phyloP scores from a whole-genome alignment of 1,284 basidiomycete species.

The Tylopilus sp. region DNA sequence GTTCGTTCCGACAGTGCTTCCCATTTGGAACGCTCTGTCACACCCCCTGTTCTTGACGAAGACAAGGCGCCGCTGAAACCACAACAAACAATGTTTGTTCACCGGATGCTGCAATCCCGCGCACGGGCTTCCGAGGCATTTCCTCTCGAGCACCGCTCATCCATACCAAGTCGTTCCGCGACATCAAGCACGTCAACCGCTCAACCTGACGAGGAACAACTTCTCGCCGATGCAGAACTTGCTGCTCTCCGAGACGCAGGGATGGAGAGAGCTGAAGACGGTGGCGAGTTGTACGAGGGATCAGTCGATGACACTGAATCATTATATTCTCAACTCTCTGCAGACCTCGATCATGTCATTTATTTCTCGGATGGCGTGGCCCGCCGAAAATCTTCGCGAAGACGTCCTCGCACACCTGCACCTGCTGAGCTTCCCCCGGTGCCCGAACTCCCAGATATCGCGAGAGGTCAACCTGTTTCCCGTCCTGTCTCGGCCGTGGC shows the following conservation, averaged over 20 bases:
- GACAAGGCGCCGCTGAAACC: slow-evolving; percentile 3
- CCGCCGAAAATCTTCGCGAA: slow-evolving; percentile 25
- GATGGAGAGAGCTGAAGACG: slow-evolving; percentile 1
- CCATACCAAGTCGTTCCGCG: slow-evolving; percentile 7
- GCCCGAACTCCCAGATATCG: slow-evolving; percentile 30
- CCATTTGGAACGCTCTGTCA: slow-evolving; percentile 1
- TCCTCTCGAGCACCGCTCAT: slow-evolving; percentile 7
- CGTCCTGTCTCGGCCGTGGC: slow-evolving; percentile 9
- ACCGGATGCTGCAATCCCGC: slow-evolving; percentile 36
- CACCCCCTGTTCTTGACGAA: slow-evolving; percentile 13
- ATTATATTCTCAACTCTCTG: slow-evolving; percentile 37
- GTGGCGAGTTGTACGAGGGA: not conserved
- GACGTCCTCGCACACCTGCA: slow-evolving; percentile 6
- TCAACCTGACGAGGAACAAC: slow-evolving; percentile 18
- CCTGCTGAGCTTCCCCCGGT: slow-evolving; percentile 28
- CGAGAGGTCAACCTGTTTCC: slow-evolving; percentile 8
- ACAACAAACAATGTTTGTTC: slow-evolving; percentile 27
- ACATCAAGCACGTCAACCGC: slow-evolving; percentile 14
- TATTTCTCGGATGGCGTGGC: slow-evolving; percentile 3
- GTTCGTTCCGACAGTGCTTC: slow-evolving; percentile 1
- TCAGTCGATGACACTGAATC: slow-evolving; percentile 22
- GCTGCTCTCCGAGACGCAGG: slow-evolving; percentile 25
- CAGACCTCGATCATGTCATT: slow-evolving; percentile 27
- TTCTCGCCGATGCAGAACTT: slow-evolving; percentile 29
- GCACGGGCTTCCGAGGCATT: slow-evolving; percentile 30